Base-by-base conservation (phyloP, 2,329 filamentous ascomycete species). In the Alternaria sp. region DNA sequence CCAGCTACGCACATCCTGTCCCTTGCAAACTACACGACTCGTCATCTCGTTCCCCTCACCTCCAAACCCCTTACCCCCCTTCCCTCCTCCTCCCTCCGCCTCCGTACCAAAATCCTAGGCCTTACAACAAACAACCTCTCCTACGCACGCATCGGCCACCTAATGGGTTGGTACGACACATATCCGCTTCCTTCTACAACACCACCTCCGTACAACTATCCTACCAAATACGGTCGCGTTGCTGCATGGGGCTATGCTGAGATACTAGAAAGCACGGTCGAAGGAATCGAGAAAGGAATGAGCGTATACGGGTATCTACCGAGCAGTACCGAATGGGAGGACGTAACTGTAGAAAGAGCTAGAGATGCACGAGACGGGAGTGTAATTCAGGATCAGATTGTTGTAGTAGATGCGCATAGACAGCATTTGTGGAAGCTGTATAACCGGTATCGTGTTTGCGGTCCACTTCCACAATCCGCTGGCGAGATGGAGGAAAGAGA, bases 191-290 rank as follows among this genome's bases (percentile, higher is more conserved):
- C 82, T 0, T 12, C 64, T 0, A 67, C 69, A 17, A 76, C 78
- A 40, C 83, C 83, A 0, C 47, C 69, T 1, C 72, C 74, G 1
- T 80, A 77, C 70, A 79, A 81, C 66, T 77, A 85, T 67, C 30
- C 54, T 5, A 47, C 71, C 3, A 68, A 70, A n/a, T 85, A 83
- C 75, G 83, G 83, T 5, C 82, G 84, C 61, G 81, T 83, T 12
- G 81, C 82, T 44, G 81, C 79, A n/a, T 86, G 84, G 83, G 84
- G 84, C 0, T 84, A 82, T 57, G 83, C 79, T 8, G 72, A 77
- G 23, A 79, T 85, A 5, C 47, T 82, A 6, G 81, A 82, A 5
- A 82, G 78, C n/a, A 84, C 75, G 0, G 71, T 82, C 6, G 54
- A 74, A 2, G 70, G 65, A 6, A 69, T 85, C 2, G 49, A 71